Evolutionary conservation across 192 early-diverging fungal genomes (phyloP).

Genomic region (Backusella tarrabulga): DNA sequence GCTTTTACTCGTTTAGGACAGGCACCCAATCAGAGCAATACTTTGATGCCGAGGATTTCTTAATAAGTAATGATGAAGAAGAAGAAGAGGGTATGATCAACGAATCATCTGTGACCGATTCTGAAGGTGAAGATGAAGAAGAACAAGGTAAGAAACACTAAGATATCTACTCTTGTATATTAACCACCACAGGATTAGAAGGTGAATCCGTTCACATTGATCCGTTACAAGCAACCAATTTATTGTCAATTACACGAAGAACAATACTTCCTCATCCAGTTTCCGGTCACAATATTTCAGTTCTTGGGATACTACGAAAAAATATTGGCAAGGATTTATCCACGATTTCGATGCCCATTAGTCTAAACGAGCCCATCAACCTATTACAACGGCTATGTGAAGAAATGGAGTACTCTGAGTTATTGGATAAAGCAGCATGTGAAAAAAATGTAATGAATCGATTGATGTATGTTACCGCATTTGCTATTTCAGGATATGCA

Average conservation of each 20-base stretch:
- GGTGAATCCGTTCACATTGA: not conserved
- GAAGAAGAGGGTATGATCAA: not conserved
- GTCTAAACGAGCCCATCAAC: constrained; percentile 92
- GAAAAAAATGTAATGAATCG: constrained; percentile 65
- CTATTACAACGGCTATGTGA: constrained; percentile 88
- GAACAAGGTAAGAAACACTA: not conserved
- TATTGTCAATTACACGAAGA: constrained; percentile 46
- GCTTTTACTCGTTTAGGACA: not conserved
- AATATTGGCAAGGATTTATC: constrained; percentile 94
- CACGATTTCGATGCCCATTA: constrained; percentile 95
- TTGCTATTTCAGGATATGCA: constrained; percentile 83
- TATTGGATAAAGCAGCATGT: constrained; percentile 75
- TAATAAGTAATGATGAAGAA: constrained; percentile 44
- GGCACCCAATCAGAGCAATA: constrained; percentile 49
- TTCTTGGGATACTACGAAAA: constrained; percentile 82
- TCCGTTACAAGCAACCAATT: not conserved
- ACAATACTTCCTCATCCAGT: constrained; percentile 71
- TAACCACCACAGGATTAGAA: not conserved
- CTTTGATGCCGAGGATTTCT: constrained; percentile 68
- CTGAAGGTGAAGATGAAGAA: constrained; percentile 4
- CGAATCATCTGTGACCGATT: constrained; percentile 17
- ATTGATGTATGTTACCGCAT: constrained; percentile 77
- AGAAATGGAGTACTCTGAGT: constrained; percentile 83
- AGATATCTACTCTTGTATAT: too few relatives aligned
- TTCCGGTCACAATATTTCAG: constrained; percentile 72